phyloP scores from a whole-genome alignment of 768 basidiomycete species.

The Sporobolomyces phaffii region DNA sequence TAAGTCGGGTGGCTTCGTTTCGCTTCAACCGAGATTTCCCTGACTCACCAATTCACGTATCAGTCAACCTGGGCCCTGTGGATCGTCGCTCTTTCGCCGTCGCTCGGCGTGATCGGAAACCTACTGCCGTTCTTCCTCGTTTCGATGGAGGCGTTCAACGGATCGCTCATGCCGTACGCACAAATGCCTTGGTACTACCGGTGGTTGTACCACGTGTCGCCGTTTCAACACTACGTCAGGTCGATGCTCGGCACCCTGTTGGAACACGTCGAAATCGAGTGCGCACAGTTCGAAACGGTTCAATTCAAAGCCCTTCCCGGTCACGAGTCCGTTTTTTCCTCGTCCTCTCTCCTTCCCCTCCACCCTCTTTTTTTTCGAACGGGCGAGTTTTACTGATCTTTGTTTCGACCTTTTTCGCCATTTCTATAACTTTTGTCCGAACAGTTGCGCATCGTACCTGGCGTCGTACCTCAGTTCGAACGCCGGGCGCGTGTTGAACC shows the following conservation, averaged over 20 bases:
- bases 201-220: conserved; percentile 47
- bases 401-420: neutral
- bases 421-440: neutral
- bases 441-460: conserved; percentile 55
- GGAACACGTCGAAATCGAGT: conserved; percentile 48
- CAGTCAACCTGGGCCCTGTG: conserved; percentile 39
- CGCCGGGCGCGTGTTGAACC: conserved; percentile 55
- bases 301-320: conserved; percentile 56
- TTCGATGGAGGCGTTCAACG: conserved; percentile 44
- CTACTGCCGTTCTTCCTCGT: conserved; percentile 48
- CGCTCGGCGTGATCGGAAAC: conserved; percentile 42
- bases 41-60: neutral
- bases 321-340: conserved; percentile 47
- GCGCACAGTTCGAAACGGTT: conserved; percentile 60
- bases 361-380: too few species aligned
- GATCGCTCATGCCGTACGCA: conserved; percentile 31
- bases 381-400: too few species aligned
- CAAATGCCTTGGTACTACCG: conserved; percentile 43
- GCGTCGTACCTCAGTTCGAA: conserved; percentile 51
- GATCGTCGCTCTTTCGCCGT: conserved; percentile 36
- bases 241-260: conserved; percentile 42
- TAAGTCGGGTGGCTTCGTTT: conserved; percentile 34
- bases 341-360: neutral
- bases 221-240: conserved; percentile 47
- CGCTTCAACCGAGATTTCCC: neutral